Evolutionary conservation across 495 filamentous ascomycete genomes (phyloP).

Genomic region (Aspergillus coremiiformis): DNA sequence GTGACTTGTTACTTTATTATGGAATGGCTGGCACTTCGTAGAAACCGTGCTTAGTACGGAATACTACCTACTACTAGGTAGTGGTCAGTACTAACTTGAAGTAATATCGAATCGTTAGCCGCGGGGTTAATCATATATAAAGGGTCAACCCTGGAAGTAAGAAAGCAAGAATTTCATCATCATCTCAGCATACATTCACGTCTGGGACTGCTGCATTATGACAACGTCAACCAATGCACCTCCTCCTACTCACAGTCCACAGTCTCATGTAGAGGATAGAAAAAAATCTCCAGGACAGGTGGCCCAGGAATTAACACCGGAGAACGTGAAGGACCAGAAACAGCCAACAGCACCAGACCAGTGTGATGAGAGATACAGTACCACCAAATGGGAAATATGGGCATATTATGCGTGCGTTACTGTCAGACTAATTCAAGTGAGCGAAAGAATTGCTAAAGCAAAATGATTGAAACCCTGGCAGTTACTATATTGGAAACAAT

Average conservation of each 20-base stretch:
- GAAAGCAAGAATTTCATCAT: not conserved
- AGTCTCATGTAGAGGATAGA: not conserved
- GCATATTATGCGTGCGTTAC: conserved; percentile 50
- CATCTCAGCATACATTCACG: too few species aligned
- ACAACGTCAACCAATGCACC: not conserved
- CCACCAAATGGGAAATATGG: conserved; percentile 54
- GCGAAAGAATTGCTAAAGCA: conserved; percentile 15
- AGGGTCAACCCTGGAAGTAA: too few species aligned
- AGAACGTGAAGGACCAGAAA: not conserved
- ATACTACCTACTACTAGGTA: too few species aligned
- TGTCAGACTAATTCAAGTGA: not conserved
- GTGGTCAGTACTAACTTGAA: too few species aligned
- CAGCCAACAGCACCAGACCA: conserved; percentile 36
- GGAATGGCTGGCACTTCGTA: too few species aligned
- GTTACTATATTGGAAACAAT: conserved; percentile 63
- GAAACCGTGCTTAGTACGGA: too few species aligned
- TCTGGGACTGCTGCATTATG: not conserved
- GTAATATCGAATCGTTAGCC: not conserved
- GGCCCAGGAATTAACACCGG: not conserved
- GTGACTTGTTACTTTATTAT: too few species aligned
- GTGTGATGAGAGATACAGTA: conserved; percentile 43
- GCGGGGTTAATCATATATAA: not conserved
- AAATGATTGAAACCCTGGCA: conserved; percentile 8
- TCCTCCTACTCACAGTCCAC: not conserved
- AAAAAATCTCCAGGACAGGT: not conserved